phyloP scores from a whole-genome alignment of 371 early-diverging fungal genomes.

The Dichotomocladium elegans region DNA sequence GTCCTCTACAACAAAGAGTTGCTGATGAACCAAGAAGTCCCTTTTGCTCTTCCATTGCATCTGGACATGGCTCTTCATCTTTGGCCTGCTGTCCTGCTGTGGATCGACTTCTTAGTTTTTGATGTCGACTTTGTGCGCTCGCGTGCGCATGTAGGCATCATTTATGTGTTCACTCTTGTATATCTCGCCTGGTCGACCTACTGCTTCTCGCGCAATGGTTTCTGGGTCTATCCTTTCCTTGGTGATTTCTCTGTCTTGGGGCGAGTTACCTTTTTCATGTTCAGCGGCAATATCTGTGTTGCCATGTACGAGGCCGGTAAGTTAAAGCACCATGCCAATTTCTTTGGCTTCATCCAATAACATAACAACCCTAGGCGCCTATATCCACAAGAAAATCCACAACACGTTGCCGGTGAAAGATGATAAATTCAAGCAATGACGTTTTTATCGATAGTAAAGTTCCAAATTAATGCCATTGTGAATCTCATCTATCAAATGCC shows the following conservation, averaged over 20 bases:
- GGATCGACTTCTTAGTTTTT: constrained; percentile 22
- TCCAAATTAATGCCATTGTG: constrained; percentile 92
- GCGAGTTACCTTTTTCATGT: constrained; percentile 13
- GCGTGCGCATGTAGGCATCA: constrained; percentile 6
- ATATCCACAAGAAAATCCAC: not conserved
- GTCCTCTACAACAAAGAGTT: constrained; percentile 11
- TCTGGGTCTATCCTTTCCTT: constrained; percentile 25
- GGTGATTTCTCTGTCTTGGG: constrained; percentile 9
- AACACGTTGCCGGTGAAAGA: not conserved
- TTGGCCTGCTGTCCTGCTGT: constrained; percentile 22
- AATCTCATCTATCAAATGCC: constrained; percentile 65
- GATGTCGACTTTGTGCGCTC: constrained; percentile 18
- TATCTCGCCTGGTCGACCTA: constrained; percentile 19
- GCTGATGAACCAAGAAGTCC: constrained; percentile 10
- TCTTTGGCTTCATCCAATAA: not conserved
- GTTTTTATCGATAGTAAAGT: constrained; percentile 62
- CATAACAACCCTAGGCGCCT: not conserved
- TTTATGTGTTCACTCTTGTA: constrained; percentile 14
- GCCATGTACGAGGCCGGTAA: constrained; percentile 25
- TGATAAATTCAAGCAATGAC: not conserved
- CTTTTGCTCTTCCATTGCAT: constrained; percentile 12
- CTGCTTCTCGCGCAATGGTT: constrained; percentile 18
- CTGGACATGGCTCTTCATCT: constrained; percentile 22
- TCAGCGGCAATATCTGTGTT: constrained; percentile 14
- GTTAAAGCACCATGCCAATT: too few species aligned